Evolutionary conservation across 2,329 filamentous ascomycete species (phyloP).

Genomic region (Sclerotinia sclerotiorum): DNA sequence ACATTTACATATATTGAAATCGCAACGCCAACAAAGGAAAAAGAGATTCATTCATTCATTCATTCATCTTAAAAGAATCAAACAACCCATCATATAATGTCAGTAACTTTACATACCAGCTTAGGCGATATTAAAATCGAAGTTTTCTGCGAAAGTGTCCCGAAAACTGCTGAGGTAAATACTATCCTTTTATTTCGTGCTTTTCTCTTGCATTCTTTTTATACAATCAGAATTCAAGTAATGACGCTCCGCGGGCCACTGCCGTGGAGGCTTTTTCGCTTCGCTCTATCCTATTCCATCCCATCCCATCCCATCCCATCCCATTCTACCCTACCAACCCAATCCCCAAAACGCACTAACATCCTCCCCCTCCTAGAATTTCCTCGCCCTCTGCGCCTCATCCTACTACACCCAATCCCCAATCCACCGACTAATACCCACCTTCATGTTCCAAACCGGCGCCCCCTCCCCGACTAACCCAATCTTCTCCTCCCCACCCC

Average conservation of each 20-base stretch:
- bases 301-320: not conserved
- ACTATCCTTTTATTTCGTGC: not conserved
- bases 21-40: not conserved
- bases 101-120: slow-evolving; percentile 78
- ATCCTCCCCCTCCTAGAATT: slow-evolving; percentile 59
- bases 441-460: slow-evolving; percentile 80
- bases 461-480: slow-evolving; percentile 50
- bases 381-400: slow-evolving; percentile 81
- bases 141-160: slow-evolving; percentile 91
- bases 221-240: not conserved
- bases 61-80: not conserved
- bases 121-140: slow-evolving; percentile 92
- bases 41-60: no score
- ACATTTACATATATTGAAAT: not conserved
- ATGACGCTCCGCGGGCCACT: slow-evolving; percentile 8
- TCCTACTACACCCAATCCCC: slow-evolving; percentile 72
- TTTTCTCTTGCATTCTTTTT: not conserved
- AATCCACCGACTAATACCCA: slow-evolving; percentile 77
- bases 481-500: slow-evolving; percentile 51
- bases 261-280: slow-evolving; percentile 9
- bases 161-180: slow-evolving; percentile 80
- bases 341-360: slow-evolving; percentile 24
- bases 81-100: slow-evolving; percentile 45
- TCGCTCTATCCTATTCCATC: not conserved
- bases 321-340: not conserved